phyloP scores from a whole-genome alignment of 768 basidiomycete genomes.

The Daedaleopsis sinensis region DNA sequence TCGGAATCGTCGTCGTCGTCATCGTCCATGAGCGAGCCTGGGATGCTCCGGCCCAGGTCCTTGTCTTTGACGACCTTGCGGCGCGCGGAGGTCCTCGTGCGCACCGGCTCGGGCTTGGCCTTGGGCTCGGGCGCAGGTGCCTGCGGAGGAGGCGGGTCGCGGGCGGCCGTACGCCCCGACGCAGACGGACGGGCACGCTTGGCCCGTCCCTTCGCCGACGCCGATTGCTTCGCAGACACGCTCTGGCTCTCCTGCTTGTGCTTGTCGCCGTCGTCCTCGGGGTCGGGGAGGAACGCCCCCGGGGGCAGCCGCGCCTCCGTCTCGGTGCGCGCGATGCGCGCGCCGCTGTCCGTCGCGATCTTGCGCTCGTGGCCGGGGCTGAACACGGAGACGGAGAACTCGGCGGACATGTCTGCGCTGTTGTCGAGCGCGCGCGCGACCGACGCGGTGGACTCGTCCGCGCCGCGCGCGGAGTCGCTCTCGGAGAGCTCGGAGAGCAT shows the following conservation, averaged over 20 bases:
- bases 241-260: slow-evolving; percentile 21
- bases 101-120: slow-evolving; percentile 9
- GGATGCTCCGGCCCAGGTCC: slow-evolving; percentile 27
- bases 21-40: slow-evolving; percentile 34
- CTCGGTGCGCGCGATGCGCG: slow-evolving; percentile 20
- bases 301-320: slow-evolving; percentile 40
- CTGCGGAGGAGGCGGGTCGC: slow-evolving; percentile 8
- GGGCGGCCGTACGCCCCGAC: slow-evolving; percentile 10
- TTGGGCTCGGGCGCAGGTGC: slow-evolving; percentile 4
- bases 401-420: slow-evolving; percentile 21
- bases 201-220: neutral
- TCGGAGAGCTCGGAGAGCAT: slow-evolving; percentile 21
- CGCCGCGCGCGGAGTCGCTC: slow-evolving; percentile 1
- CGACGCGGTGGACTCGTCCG: slow-evolving; percentile 8
- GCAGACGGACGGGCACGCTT: slow-evolving; percentile 4
- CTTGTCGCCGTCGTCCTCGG: slow-evolving; percentile 46
- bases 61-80: slow-evolving; percentile 14
- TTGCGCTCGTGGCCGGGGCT: slow-evolving; percentile 7
- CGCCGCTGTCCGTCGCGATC: slow-evolving; percentile 21
- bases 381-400: slow-evolving; percentile 36
- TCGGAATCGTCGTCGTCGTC: slow-evolving; percentile 34
- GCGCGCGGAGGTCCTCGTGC: slow-evolving; percentile 2
- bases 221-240: neutral
- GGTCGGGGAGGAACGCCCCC: slow-evolving; percentile 48
- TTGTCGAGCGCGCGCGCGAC: slow-evolving; percentile 23